Evolutionary conservation across 306 rosid species (phyloP), one percentile per base, ranked within the genome.

Genomic region (Mimosa pudica): DNA sequence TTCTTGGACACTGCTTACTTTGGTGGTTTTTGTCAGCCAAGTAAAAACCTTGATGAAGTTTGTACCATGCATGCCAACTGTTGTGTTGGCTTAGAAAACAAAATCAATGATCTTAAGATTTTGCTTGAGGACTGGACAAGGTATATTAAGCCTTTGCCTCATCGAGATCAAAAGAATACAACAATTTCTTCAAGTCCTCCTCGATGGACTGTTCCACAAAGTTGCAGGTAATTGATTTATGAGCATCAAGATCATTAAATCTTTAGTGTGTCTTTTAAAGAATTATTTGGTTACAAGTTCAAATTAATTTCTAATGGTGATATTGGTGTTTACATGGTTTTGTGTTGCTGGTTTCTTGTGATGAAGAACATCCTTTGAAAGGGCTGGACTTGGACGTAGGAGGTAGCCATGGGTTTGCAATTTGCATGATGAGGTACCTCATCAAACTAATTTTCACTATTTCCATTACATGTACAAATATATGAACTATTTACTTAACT

Each of bases 51-150:
- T 0, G 82, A 71, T 85, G 6, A 32, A 16, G 93, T 85, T 5
- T 75, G 79, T 54, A 94, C 98, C 9, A 84, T 92, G 97, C 98
- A 94, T 78, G 98, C 97, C 3, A 94, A 94, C 79, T 94, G 98
- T 41, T 94, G 98, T 68, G 57, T 89, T 46, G 98, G 98, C 60
- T 86, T 88, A 9, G 75, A 85, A 0, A 94, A 89, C 79, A 94
- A 94, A 65, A 74, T 94, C 81, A 63, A 83, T 66, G 98, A 92
- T 81, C 98, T 94, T 10, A 79, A 71, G 38, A 81, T 87, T 78
- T 71, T 94, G 89, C 94, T 94, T 30, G 54, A 85, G 36, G 97
- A 89, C 84, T 94, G 98, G 98, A 84, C 10, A 17, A 88, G 72
- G 17, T 94, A 82, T 60, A 38, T 38, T 38, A 70, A 66, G 79